Base-by-base conservation (phyloP, 495 filamentous ascomycete genomes). In the Trichocladium uniseriatum region DNA sequence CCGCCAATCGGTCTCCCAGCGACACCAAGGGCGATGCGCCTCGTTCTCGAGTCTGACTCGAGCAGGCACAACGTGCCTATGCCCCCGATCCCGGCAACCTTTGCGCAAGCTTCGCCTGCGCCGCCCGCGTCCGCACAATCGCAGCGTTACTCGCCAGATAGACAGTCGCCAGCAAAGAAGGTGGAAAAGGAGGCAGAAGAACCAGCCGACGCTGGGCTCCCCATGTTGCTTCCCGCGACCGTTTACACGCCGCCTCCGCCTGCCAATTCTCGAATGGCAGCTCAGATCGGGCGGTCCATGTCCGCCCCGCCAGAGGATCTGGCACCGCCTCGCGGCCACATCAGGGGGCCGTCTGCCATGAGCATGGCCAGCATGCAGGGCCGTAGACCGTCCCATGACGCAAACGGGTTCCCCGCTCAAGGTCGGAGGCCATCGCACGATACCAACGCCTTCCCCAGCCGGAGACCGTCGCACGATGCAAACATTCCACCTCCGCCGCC, bases 1-100 rank as follows among this genome's bases (percentile, higher is more conserved):
- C 62, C 77, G 53, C 61, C 68, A 59, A 62, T 89, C 46, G 88
- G 89, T 2, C 73, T 94, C 1, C 87, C 89, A 36, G 85, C 87
- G 4, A 94, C 87, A 6, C 87, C 89, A 18, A 75, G 83, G 67
- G 87, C 87, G 2, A 92, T 94, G 87, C 78, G 84, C 21, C 81
- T 89, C 3, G 82, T 82, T 40, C 82, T 89, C 53, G 76, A 80
- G 53, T 72, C 75, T 0, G 73, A 81, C 35, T 69, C 77, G 37
- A 67, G 69, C 46, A 69, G 66, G 45, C 65, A 66, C 38, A 78
- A 79, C 38, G 81, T 81, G 22, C 74, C 77, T 11, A 79, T 89
- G 2, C 85, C 87, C 2, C 71, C 76, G 8, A 73, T 90, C 6
- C 82, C 86, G 5, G 69, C 77, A 15, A 71, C 68, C 14, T 75